Evolutionary conservation across 139 green algal species (phyloP).

Genomic region (Chlorella vulgaris): DNA sequence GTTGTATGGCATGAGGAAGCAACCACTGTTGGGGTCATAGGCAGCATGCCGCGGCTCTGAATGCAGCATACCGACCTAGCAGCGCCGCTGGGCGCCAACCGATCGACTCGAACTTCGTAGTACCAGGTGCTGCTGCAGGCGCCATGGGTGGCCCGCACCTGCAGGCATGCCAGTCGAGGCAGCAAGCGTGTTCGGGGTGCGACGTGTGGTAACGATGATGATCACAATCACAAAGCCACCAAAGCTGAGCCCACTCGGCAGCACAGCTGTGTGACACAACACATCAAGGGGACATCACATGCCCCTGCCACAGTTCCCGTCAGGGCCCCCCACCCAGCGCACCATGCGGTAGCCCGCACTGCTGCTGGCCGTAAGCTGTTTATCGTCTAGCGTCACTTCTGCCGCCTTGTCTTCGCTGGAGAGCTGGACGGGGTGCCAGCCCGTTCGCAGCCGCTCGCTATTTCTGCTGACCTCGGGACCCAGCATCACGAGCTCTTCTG

Average conservation of each 20-base stretch:
- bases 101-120: conserved; percentile 72
- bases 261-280: too few species aligned
- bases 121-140: conserved; percentile 71
- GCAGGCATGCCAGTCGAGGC: neutral
- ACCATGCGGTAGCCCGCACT: conserved; percentile 77
- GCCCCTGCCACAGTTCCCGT: neutral
- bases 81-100: conserved; percentile 71
- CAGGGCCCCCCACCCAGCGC: neutral
- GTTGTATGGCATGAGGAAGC: neutral
- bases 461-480: neutral
- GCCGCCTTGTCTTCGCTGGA: conserved; percentile 61
- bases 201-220: too few species aligned
- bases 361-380: conserved; percentile 62
- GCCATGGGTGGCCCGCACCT: conserved; percentile 74
- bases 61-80: too few species aligned
- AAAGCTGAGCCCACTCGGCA: too few species aligned
- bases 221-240: too few species aligned
- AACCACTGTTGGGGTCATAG: too few species aligned
- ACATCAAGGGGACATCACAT: neutral
- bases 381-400: conserved; percentile 61
- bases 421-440: conserved; percentile 49
- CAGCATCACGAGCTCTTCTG: neutral
- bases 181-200: too few species aligned
- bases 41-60: too few species aligned
- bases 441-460: conserved; percentile 25